phyloP scores from a whole-genome alignment of 2,329 filamentous ascomycete genomes.

The Beauveria scarabaeidicola region DNA sequence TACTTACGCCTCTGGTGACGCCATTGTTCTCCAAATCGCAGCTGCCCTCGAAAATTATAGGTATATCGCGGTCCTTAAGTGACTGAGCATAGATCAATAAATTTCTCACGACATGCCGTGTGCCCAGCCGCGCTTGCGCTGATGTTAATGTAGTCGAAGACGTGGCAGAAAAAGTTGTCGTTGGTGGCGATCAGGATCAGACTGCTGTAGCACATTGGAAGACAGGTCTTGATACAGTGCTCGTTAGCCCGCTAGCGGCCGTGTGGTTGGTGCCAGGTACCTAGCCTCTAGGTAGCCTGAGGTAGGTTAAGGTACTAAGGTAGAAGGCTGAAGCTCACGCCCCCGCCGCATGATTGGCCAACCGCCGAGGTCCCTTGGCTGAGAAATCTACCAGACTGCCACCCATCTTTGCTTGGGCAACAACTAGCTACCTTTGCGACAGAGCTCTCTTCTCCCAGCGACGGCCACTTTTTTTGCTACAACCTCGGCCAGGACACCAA shows the following conservation, averaged over 20 bases:
- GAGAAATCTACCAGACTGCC: slow-evolving; percentile 27
- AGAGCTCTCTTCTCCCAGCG: slow-evolving; percentile 4
- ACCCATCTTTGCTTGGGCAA: slow-evolving; percentile 11
- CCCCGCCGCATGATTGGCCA: slow-evolving; percentile 17
- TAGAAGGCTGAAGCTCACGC: neutral
- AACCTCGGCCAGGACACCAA: neutral
- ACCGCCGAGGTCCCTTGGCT: slow-evolving; percentile 24
- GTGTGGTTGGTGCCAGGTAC: neutral
- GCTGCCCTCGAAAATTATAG: neutral
- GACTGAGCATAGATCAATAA: neutral
- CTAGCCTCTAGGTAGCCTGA: too few relatives aligned
- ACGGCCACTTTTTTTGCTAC: neutral
- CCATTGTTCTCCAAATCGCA: neutral
- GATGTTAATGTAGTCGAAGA: neutral
- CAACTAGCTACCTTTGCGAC: slow-evolving; percentile 10
- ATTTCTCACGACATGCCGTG: neutral
- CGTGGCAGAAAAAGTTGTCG: neutral
- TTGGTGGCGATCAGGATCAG: neutral
- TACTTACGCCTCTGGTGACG: slow-evolving; percentile 1
- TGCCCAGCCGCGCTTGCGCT: neutral
- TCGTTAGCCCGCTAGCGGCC: neutral
- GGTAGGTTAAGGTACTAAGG: too few relatives aligned
- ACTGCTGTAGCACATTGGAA: neutral
- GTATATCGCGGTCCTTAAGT: neutral
- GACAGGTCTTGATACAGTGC: neutral